Conservation (phyloP, 2,329 filamentous ascomycete species). For the Penicillium sp. region DNA sequence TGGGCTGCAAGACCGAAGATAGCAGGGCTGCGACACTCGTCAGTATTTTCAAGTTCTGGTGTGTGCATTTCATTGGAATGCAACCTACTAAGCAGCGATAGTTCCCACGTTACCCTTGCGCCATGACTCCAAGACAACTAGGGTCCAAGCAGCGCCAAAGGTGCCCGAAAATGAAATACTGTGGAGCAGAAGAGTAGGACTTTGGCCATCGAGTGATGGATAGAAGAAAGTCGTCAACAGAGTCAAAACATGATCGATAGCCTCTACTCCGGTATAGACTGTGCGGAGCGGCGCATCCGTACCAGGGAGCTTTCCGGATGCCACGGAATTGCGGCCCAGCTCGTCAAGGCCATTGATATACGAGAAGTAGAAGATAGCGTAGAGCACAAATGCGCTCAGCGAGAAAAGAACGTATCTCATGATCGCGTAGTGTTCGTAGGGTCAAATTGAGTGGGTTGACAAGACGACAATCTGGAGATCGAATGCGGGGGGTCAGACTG, state of each 20-base stretch:
- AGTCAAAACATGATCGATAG: constrained; percentile 41
- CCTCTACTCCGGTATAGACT: constrained; percentile 43
- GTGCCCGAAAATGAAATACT: constrained; percentile 49
- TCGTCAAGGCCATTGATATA: constrained; percentile 40
- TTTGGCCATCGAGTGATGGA: constrained; percentile 47
- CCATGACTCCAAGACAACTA: constrained; percentile 54
- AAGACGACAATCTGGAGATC: background rate
- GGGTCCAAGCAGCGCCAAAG: constrained; percentile 50
- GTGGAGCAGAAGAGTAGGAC: constrained; percentile 44
- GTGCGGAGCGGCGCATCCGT: constrained; percentile 38
- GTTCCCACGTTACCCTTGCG: constrained; percentile 52
- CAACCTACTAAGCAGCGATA: constrained; percentile 50
- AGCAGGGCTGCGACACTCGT: constrained; percentile 35
- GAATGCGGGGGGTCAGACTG: background rate
- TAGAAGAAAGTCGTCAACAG: constrained; percentile 49
- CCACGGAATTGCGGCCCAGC: constrained; percentile 29
- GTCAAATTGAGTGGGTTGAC: background rate
- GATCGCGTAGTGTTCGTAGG: constrained; percentile 5
- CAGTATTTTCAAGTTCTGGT: constrained; percentile 2
- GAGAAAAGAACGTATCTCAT: constrained; percentile 39
- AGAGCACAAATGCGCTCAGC: constrained; percentile 41
- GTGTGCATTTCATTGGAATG: background rate
- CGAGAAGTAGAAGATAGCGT: constrained; percentile 44
- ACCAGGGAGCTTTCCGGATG: constrained; percentile 35
- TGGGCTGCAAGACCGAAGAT: constrained; percentile 52